Percentiles rank a stretch among this genome's conserved stretches.
Evolutionary conservation across 2,329 filamentous ascomycete genomes (phyloP).

Genomic region (Metarhizium robertsii): DNA sequence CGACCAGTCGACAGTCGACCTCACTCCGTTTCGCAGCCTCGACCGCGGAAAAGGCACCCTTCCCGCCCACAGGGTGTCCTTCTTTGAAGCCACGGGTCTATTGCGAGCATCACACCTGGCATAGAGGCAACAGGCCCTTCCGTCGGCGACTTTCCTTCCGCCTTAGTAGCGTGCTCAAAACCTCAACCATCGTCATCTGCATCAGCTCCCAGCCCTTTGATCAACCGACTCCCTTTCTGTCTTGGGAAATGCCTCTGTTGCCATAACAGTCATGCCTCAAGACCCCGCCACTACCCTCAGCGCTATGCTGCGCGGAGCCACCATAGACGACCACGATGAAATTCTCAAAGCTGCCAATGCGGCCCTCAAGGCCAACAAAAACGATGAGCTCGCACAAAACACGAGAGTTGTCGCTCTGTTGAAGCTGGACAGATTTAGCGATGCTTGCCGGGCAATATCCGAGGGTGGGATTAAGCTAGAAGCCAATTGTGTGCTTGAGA

Average conservation of each 20-base stretch:
- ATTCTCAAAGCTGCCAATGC: slow-evolving; percentile 56
- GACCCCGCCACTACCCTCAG: slow-evolving; percentile 42
- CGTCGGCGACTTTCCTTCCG: no score
- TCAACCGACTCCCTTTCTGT: not conserved
- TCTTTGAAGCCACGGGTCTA: no score
- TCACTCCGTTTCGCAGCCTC: no score
- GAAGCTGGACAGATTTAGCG: slow-evolving; percentile 74
- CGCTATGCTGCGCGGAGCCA: slow-evolving; percentile 43
- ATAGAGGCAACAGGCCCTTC: no score
- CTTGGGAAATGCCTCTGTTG: not conserved
- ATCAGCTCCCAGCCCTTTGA: not conserved
- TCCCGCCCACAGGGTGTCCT: no score
- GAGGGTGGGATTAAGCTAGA: slow-evolving; percentile 53
- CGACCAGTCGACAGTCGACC: no score
- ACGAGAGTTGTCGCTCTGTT: slow-evolving; percentile 66
- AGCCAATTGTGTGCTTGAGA: slow-evolving; percentile 55
- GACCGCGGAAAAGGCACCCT: no score
- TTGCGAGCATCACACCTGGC: no score
- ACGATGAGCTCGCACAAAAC: slow-evolving; percentile 51
- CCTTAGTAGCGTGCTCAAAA: not conserved
- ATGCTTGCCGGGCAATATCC: slow-evolving; percentile 61
- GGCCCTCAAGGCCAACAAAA: slow-evolving; percentile 51
- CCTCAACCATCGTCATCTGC: not conserved
- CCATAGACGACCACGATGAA: slow-evolving; percentile 64
- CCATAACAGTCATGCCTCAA: slow-evolving; percentile 25